Evolutionary conservation across 164 flowering plant genomes (phyloP).

Genomic region (Magnolia officinalis): DNA sequence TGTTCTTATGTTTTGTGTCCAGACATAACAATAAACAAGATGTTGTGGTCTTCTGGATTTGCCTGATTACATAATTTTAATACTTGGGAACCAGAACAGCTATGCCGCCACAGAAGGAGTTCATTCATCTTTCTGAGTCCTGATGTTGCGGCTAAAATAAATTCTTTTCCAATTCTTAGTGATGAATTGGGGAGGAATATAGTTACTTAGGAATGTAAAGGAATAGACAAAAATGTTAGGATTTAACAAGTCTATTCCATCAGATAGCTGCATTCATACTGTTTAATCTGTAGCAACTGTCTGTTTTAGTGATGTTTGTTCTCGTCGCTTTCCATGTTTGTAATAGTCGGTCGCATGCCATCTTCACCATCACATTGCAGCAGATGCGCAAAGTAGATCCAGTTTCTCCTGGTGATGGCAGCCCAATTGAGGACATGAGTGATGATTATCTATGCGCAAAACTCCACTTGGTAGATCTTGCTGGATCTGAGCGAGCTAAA

Average conservation of each 20-base stretch:
- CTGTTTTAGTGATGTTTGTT: constrained; percentile 7
- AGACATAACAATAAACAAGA: neutral
- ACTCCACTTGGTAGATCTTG: constrained; percentile 97
- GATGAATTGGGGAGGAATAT: neutral
- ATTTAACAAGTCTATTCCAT: neutral
- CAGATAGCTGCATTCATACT: neutral
- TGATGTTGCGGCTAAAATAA: neutral
- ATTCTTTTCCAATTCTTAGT: neutral
- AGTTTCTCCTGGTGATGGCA: constrained; percentile 32
- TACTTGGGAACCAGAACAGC: no score
- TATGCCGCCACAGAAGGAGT: neutral
- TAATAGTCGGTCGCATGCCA: constrained; percentile 93
- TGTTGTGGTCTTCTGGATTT: neutral
- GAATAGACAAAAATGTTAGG: neutral
- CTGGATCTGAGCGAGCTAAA: constrained; percentile 98
- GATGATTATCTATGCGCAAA: constrained; percentile 95
- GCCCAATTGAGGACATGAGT: constrained; percentile 45
- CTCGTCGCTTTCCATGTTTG: constrained; percentile 13
- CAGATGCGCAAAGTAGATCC: constrained; percentile 70
- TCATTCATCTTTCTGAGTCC: neutral
- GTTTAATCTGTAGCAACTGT: neutral
- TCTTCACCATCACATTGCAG: constrained; percentile 96
- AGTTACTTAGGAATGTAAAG: neutral
- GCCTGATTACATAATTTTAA: neutral
- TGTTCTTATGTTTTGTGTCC: neutral